A percentile compares a stretch with the other conserved stretches of the same genome.
phyloP scores from a whole-genome alignment of 352 stramenopile genomes.

The Aphanomyces stellatus region DNA sequence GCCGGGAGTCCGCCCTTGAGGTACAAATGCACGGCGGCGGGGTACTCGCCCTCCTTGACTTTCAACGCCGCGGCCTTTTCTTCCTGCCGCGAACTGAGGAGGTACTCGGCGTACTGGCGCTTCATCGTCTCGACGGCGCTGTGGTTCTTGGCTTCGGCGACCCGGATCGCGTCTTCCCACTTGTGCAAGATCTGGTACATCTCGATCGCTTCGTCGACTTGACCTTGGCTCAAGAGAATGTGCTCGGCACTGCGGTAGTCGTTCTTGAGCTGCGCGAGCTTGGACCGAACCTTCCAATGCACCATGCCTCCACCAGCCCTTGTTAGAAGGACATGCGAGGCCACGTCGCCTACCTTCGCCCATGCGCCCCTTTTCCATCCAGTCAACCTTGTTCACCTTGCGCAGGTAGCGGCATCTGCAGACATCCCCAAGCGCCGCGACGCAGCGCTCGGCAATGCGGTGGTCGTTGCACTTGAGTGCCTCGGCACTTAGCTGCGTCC shows the following conservation, averaged over 20 bases:
- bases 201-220: constrained; percentile 89
- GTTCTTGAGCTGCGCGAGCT: constrained; percentile 80
- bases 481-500: constrained; percentile 84
- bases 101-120: constrained; percentile 87
- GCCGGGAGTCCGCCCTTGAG: constrained; percentile 88
- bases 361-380: constrained; percentile 64
- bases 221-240: constrained; percentile 83
- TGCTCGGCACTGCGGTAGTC: constrained; percentile 88
- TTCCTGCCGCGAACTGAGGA: constrained; percentile 88
- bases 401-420: constrained; percentile 78
- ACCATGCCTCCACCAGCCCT: constrained; percentile 39
- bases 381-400: constrained; percentile 87
- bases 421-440: constrained; percentile 87
- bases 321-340: neutral
- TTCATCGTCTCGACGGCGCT: constrained; percentile 80
- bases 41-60: constrained; percentile 86
- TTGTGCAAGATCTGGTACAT: constrained; percentile 94
- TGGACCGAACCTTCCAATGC: constrained; percentile 82
- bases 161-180: constrained; percentile 91
- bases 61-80: constrained; percentile 88
- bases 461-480: constrained; percentile 83
- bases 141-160: constrained; percentile 83
- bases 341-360: constrained; percentile 26
- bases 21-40: constrained; percentile 87
- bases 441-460: constrained; percentile 84